Evolutionary conservation across 192 early-diverging fungal species (phyloP), one percentile per base, ranked within the genome.

Genomic region (Funneliformis geosporum): DNA sequence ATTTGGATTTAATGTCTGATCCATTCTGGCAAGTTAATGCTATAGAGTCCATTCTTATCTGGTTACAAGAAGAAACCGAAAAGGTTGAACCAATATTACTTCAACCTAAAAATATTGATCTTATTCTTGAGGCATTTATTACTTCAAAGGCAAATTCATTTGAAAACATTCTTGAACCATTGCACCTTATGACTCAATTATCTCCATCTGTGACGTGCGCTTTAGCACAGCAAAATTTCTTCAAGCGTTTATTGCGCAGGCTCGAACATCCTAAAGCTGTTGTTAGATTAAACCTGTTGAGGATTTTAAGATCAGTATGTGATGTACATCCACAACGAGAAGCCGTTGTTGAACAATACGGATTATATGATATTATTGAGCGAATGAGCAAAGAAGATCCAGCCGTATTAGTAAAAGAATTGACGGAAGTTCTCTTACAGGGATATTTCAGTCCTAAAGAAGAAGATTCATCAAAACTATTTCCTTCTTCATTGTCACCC

Each of bases 1-100:
- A 90, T 64, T 59, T 92, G 25, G 70, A 67, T 11, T 76, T 92
- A 43, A 82, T 92, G 64, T 85, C 79, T 28, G 89, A 90, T 78
- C 80, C 85, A 8, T 85, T 87, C 38, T 91, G 89, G 89, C 86
- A 88, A 73, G 88, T 89, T 11, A 88, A 88, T 81, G 87, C 89
- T 9, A 82, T 92, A 64, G 90, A 92, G 55, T 86, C 90, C 21
- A 87, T 92, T 11, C 76, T 85, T 33, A 80, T 82, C 27, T 92
- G 90, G 90, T 61, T 86, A 27, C 84, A 85, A 74, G 84, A 86
- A 73, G 86, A 86, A 47, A 80, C 80, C 2, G 68, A 42, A 4
- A 79, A 82, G 10, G 87, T 87, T 2, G 85, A 86, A 61, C 78
- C 78, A 21, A 60, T 86, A 50, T 65, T 83, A 9, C 40, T 84